Percentiles rank a stretch among this genome's conserved stretches.
phyloP scores from a whole-genome alignment of 345 rosid species.

The Eucalyptus erythrocorys region DNA sequence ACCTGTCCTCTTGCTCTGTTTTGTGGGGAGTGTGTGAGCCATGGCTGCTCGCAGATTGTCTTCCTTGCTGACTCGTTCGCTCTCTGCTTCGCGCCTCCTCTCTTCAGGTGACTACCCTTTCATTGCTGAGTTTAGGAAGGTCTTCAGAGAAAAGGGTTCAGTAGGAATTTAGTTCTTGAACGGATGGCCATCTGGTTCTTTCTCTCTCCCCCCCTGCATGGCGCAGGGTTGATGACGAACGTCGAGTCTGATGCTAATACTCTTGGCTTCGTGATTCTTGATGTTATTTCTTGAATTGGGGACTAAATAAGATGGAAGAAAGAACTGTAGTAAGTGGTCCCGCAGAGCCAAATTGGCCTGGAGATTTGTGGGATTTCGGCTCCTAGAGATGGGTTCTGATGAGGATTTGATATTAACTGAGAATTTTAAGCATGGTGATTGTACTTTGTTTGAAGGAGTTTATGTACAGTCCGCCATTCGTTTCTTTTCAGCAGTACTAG shows the following conservation, averaged over 20 bases:
- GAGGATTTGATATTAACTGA: neutral
- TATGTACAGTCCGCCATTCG: neutral
- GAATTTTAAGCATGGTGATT: neutral
- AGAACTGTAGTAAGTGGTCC: neutral
- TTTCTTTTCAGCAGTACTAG: neutral
- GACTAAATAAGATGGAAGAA: neutral
- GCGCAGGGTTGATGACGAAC: neutral
- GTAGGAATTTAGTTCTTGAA: neutral
- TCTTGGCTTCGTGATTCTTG: neutral
- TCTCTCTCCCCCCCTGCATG: neutral
- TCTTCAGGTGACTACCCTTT: neutral
- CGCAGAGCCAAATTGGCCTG: neutral
- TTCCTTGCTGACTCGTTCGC: constrained; percentile 13
- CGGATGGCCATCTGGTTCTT: neutral
- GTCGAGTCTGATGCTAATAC: neutral
- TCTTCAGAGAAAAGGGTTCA: neutral
- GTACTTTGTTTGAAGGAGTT: neutral
- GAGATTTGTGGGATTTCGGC: neutral
- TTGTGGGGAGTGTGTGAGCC: neutral
- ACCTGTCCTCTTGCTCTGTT: neutral
- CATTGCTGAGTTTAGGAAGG: neutral
- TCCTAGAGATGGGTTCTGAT: neutral
- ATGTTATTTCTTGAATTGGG: neutral
- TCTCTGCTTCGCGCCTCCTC: constrained; percentile 11
- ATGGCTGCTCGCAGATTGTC: constrained; percentile 45